These are phyloP conservation scores for Cicer bijugum DNA, from an alignment of 306 rosid species.

Conservation along the genomic window DNA sequence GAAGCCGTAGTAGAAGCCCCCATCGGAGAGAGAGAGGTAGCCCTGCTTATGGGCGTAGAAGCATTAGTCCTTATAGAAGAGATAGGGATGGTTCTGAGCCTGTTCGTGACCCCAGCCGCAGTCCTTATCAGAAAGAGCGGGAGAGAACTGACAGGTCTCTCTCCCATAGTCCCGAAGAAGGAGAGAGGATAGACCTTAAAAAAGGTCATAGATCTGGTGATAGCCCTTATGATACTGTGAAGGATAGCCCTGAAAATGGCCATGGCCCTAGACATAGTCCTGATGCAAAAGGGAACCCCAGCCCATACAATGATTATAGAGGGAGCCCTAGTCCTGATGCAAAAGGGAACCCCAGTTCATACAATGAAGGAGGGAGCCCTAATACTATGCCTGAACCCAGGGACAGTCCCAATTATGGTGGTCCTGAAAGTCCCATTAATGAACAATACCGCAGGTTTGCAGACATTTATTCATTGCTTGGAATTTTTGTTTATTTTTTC, in stretches of 20 bases:
- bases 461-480: not conserved
- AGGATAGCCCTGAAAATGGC: conserved; percentile 70
- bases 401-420: conserved; percentile 79
- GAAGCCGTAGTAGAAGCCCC: conserved; percentile 69
- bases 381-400: conserved; percentile 59
- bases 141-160: conserved; percentile 49
- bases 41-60: conserved; percentile 68
- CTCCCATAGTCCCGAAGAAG: conserved; percentile 55
- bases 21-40: conserved; percentile 61
- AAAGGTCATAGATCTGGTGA: conserved; percentile 45
- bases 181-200: conserved; percentile 54
- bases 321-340: conserved; percentile 55
- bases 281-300: conserved; percentile 51
- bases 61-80: conserved; percentile 66
- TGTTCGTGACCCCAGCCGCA: conserved; percentile 49
- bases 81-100: conserved; percentile 60
- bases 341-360: conserved; percentile 54
- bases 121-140: conserved; percentile 56
- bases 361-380: conserved; percentile 66
- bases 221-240: conserved; percentile 60
- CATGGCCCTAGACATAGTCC: conserved; percentile 55
- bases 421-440: conserved; percentile 79
- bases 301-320: conserved; percentile 50
- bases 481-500: conserved; percentile 9
- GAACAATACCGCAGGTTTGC: conserved; percentile 81